Percentiles rank a stretch among this genome's conserved stretches.
These are phyloP conservation scores for Mycena maculata DNA, from an alignment of 768 basidiomycete species.

Conservation along the genomic window DNA sequence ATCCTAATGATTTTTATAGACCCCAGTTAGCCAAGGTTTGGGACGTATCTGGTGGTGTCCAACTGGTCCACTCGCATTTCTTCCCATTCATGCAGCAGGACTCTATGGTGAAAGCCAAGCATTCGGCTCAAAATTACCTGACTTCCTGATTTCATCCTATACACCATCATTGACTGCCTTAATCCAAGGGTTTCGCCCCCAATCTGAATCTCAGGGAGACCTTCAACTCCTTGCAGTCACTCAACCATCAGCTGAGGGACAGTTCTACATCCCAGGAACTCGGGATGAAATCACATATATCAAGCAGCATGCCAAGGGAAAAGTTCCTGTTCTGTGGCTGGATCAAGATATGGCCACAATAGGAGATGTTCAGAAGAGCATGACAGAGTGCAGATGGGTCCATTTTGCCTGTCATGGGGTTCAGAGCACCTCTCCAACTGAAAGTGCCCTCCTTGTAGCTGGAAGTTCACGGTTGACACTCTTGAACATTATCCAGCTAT, in stretches of 20 bases:
- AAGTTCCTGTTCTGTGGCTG: too few species aligned
- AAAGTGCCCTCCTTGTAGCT: too few species aligned
- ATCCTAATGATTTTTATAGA: slow-evolving; percentile 3
- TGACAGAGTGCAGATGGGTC: too few species aligned
- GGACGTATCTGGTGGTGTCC: too few species aligned
- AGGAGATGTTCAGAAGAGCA: too few species aligned
- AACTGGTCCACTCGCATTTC: too few species aligned
- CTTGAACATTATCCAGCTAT: too few species aligned
- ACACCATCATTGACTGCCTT: slow-evolving; percentile 12
- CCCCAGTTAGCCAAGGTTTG: not conserved
- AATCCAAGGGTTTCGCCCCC: not conserved
- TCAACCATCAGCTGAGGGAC: not conserved
- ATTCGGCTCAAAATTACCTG: not conserved
- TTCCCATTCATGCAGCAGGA: too few species aligned
- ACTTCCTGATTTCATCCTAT: slow-evolving; percentile 1
- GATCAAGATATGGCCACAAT: too few species aligned
- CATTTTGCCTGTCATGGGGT: too few species aligned
- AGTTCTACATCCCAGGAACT: not conserved
- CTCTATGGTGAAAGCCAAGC: not conserved
- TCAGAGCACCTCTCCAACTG: too few species aligned
- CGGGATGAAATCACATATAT: not conserved
- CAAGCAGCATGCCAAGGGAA: not conserved
- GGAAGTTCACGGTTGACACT: too few species aligned
- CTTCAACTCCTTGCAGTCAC: slow-evolving; percentile 1
- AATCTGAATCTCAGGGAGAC: not conserved